phyloP scores from a whole-genome alignment of 2,329 filamentous ascomycete species.

The Trichoderma arundinaceum region DNA sequence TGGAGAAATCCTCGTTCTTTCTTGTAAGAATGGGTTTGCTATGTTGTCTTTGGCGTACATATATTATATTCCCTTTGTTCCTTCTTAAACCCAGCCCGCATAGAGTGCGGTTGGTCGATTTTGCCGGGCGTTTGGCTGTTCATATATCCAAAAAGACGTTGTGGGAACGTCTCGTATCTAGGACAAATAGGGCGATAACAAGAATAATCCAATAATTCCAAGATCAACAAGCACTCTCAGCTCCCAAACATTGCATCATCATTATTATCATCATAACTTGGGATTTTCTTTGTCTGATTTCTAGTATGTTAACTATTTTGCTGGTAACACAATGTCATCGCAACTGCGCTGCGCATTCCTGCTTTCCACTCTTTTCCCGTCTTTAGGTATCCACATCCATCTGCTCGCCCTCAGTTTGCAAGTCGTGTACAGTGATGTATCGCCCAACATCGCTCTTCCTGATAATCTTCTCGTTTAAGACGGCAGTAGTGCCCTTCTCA shows the following conservation, averaged over 20 bases:
- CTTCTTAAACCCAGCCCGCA: slow-evolving; percentile 8
- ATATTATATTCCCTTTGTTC: slow-evolving; percentile 24
- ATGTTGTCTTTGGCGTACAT: slow-evolving; percentile 16
- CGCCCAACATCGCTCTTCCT: slow-evolving; percentile 92
- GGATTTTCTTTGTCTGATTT: slow-evolving; percentile 17
- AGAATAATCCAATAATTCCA: slow-evolving; percentile 30
- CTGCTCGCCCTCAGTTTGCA: slow-evolving; percentile 71
- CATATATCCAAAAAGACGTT: slow-evolving; percentile 32
- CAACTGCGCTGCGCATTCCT: background rate
- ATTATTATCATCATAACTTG: slow-evolving; percentile 17
- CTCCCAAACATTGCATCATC: background rate
- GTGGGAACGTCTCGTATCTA: slow-evolving; percentile 29
- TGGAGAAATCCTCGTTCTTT: slow-evolving; percentile 6
- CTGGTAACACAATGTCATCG: slow-evolving; percentile 1
- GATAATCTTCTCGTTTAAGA: slow-evolving; percentile 95
- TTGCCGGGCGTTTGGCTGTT: slow-evolving; percentile 28
- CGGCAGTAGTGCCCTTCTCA: slow-evolving; percentile 88
- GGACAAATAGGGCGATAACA: slow-evolving; percentile 24
- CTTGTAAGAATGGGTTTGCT: slow-evolving; percentile 6
- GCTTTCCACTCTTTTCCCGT: background rate
- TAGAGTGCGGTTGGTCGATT: slow-evolving; percentile 17
- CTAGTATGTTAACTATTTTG: slow-evolving; percentile 25
- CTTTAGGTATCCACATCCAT: slow-evolving; percentile 70
- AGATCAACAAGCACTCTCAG: background rate
- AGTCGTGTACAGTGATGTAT: slow-evolving; percentile 89